Evolutionary conservation across 1,284 basidiomycete genomes (phyloP), one percentile per base, ranked within the genome.

Genomic region (Tilletiaria anomala): DNA sequence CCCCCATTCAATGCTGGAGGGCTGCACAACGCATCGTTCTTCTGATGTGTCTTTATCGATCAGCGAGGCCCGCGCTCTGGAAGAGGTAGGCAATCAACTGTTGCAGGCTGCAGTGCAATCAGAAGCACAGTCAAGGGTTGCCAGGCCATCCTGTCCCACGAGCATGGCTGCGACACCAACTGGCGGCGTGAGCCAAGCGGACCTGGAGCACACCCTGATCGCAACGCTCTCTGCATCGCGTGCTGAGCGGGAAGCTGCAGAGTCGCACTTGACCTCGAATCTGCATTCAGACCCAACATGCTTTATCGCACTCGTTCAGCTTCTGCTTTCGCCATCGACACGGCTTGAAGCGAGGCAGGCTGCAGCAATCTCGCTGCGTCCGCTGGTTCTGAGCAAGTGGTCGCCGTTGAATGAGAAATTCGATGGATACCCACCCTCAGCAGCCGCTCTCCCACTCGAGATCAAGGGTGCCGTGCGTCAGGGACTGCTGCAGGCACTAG

Each of bases 351-450:
- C 40, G 17, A 24, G 61, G 6, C 62, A 65, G 38, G 50, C 58
- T 2, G 56, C 62, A 6, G 60, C 53, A 17, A 38, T 61, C 8
- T 51, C 54, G 5, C 48, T 65, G 15, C 53, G 55, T 21, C 48
- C 52, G 40, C 60, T 54, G 43, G 50, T 65, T 42, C 47, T 53
- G 18, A 45, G 54, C 31, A 50, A 57, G 31, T 65, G 62, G 62
- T 58, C 54, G 0, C 51, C 58, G 6, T 56, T 51, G 40, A 56
- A 55, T 43, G 56, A 58, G 17, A 32, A 40, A 14, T 63, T 56
- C 37, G 20, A 50, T 11, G 57, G 54, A 15, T 41, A 49, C 15
- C 40, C 35, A n/a, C n/a, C n/a, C n/a, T n/a, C n/a, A n/a, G n/a
- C n/a, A n/a, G n/a, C n/a, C n/a, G n/a, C n/a, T n/a, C n/a, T 54